phyloP scores from a whole-genome alignment of 331 rosid species.

The Malus hybrid region DNA sequence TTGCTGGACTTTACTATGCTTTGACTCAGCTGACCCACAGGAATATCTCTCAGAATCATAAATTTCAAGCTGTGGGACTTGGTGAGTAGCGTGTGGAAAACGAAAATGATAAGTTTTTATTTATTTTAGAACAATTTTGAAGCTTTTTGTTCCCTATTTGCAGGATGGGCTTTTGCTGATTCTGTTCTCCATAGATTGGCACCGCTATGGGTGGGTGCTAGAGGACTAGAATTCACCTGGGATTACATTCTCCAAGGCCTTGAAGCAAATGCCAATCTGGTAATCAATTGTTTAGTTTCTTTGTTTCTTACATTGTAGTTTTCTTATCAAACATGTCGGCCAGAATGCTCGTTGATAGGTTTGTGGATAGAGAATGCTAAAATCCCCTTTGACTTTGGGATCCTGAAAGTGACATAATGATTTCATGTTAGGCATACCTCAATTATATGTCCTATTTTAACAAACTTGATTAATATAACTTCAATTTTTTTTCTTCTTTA shows the following conservation, averaged over 20 bases:
- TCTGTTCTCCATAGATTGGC: slow-evolving; percentile 91
- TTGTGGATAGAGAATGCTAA: not conserved
- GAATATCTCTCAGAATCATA: slow-evolving; percentile 94
- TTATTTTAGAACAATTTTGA: not conserved
- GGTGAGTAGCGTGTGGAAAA: slow-evolving; percentile 39
- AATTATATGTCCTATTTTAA: too few species aligned
- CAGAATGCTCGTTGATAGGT: not conserved
- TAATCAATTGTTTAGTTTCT: slow-evolving; percentile 4
- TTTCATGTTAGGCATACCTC: not conserved
- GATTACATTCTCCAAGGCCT: slow-evolving; percentile 92
- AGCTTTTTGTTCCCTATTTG: slow-evolving; percentile 15
- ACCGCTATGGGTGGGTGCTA: slow-evolving; percentile 98
- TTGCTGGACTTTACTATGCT: slow-evolving; percentile 96
- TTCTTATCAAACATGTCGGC: not conserved
- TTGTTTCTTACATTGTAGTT: not conserved
- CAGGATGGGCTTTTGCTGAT: slow-evolving; percentile 99
- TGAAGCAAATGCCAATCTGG: slow-evolving; percentile 98
- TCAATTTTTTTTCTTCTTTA: not conserved
- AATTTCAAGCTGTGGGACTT: slow-evolving; percentile 97
- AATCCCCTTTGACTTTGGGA: not conserved
- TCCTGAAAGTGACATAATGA: not conserved
- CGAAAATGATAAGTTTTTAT: not conserved
- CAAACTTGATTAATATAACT: not conserved
- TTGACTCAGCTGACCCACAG: slow-evolving; percentile 98
- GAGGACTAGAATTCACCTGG: slow-evolving; percentile 99